Evolutionary conservation across 176 grass and related monocot species (phyloP).

Genomic region (Eragrostis nindensis): DNA sequence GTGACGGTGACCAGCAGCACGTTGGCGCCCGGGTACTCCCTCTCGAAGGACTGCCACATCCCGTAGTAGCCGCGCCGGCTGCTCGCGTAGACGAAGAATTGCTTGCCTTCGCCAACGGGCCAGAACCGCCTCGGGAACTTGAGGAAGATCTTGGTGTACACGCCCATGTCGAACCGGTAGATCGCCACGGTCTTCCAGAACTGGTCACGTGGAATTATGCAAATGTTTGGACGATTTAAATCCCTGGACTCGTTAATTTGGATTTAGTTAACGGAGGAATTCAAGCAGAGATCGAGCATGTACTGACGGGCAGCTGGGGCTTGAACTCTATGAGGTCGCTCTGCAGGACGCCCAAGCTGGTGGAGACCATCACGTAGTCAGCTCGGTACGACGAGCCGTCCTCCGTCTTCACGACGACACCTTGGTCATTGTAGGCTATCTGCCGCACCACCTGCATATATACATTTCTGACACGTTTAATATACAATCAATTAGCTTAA

Average conservation of each 20-base stretch:
- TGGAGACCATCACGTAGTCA: constrained; percentile 61
- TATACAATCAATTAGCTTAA: no score
- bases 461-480: no score
- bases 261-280: no score
- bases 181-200: constrained; percentile 47
- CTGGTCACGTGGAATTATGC: constrained; percentile 3
- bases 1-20: constrained; percentile 77
- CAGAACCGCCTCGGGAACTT: constrained; percentile 76
- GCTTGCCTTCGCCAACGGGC: constrained; percentile 56
- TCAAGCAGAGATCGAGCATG: no score
- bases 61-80: constrained; percentile 60
- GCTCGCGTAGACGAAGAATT: constrained; percentile 71
- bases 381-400: constrained; percentile 52
- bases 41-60: constrained; percentile 61
- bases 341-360: constrained; percentile 62
- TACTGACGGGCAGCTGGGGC: constrained; percentile 45
- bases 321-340: constrained; percentile 56
- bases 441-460: neutral
- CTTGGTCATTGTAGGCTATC: constrained; percentile 37
- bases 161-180: constrained; percentile 63
- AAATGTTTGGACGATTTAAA: neutral
- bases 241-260: no score
- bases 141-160: constrained; percentile 90
- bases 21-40: constrained; percentile 56
- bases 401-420: constrained; percentile 53